Evolutionary conservation across 352 stramenopile species (phyloP), one percentile per base, ranked within the genome.

Genomic region (Phytophthora constricta): DNA sequence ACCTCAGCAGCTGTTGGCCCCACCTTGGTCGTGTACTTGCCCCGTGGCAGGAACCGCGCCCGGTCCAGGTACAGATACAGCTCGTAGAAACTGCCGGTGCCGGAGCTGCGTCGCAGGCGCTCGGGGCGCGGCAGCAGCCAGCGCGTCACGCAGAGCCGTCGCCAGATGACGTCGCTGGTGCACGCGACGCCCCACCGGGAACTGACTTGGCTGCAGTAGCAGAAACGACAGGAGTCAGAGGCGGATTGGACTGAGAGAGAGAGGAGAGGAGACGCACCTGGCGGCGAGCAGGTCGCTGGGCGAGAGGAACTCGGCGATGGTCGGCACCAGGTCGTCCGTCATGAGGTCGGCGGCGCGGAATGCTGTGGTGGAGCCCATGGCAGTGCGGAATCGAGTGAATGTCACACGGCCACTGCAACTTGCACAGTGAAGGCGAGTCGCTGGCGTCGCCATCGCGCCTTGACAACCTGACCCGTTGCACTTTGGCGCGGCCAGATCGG

Each of bases 21-120:
- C n/a, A 89, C 80, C 66, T 87, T 86, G 39, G 73, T 83, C 8
- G 83, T 89, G 63, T 84, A 93, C 48, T 87, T 87, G 49, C 80
- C 83, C 9, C 76, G 77, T 0, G 85, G 85, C 39, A 90, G 60
- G 48, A 82, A 87, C 2, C 74, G 67, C 25, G 81, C 84, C 23
- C 76, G 76, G 13, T 89, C 73, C 20, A 93, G 66, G 37, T 89
- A 90, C 31, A 62, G 56, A 56, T 89, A 93, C 16, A 93, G 72
- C 46, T 90, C 76, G 8, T 72, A 68, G 50, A 82, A 91, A 50
- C 81, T 77, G 16, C 71, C 55, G 1, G 80, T 90, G 22, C 74
- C 78, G 16, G 71, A 81, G 20, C 70, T 77, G 26, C 77, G 77
- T 49, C 77, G 65, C 13, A 90, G 58, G 7, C 75, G 67, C 45